A percentile compares a stretch with the other conserved stretches of the same genome.
These are phyloP conservation scores for Bertia moriformis DNA, from an alignment of 2,329 filamentous ascomycete species.

Conservation along the genomic window DNA sequence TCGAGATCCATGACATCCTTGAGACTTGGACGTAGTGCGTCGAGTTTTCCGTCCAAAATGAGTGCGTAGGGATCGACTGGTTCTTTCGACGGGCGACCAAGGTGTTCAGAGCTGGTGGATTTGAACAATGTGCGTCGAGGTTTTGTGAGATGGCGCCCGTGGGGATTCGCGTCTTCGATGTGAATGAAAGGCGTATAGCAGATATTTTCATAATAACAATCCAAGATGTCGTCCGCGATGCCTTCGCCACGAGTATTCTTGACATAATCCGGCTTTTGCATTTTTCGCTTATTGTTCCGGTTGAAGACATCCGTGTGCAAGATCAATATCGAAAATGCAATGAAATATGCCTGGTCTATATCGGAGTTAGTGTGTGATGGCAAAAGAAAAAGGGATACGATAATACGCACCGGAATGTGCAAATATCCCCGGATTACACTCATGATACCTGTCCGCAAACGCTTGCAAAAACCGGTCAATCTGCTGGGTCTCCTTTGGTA, in stretches of 20 bases:
- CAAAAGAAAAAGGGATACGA: not conserved
- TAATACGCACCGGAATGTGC: not conserved
- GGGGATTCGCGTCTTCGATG: slow-evolving; percentile 40
- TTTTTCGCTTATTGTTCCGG: slow-evolving; percentile 66
- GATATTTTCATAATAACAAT: slow-evolving; percentile 65
- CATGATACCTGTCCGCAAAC: slow-evolving; percentile 61
- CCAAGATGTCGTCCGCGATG: slow-evolving; percentile 54
- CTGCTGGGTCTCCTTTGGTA: slow-evolving; percentile 64
- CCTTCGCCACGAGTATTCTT: slow-evolving; percentile 59
- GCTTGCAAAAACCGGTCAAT: slow-evolving; percentile 60
- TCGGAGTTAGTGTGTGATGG: slow-evolving; percentile 24
- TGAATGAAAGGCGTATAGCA: slow-evolving; percentile 65
- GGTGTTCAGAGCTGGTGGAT: slow-evolving; percentile 13
- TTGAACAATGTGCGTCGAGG: not conserved
- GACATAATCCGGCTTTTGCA: slow-evolving; percentile 61
- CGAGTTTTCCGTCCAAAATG: slow-evolving; percentile 56
- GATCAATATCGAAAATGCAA: slow-evolving; percentile 61
- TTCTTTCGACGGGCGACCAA: slow-evolving; percentile 45
- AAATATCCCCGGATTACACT: slow-evolving; percentile 62
- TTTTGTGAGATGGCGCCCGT: not conserved
- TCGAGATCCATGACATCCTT: slow-evolving; percentile 59
- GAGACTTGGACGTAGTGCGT: slow-evolving; percentile 46
- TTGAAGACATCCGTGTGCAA: slow-evolving; percentile 67
- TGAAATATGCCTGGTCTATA: slow-evolving; percentile 60
- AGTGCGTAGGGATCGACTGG: slow-evolving; percentile 61